These are phyloP conservation scores for Vitis cinerea DNA, from an alignment of 164 flowering plant genomes.

Conservation along the genomic window DNA sequence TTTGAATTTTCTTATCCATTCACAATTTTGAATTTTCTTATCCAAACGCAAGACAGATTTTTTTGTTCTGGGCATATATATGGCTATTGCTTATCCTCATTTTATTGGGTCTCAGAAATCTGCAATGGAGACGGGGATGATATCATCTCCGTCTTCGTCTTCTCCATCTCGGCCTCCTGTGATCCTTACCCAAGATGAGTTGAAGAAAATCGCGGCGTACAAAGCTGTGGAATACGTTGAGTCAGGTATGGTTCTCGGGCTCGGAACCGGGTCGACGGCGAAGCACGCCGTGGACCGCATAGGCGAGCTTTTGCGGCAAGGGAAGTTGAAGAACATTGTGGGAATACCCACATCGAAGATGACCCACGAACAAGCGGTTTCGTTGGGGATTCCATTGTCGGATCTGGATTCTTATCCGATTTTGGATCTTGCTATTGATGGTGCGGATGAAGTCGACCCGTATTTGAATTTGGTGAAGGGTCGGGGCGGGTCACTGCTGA, in stretches of 20 bases:
- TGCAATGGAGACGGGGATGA: slow-evolving; percentile 21
- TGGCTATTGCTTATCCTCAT: slow-evolving; percentile 51
- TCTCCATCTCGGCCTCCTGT: slow-evolving; percentile 25
- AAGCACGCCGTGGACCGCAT: slow-evolving; percentile 67
- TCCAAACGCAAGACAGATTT: no score
- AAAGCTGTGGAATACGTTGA: slow-evolving; percentile 86
- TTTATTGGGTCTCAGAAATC: slow-evolving; percentile 25
- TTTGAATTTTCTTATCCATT: no score
- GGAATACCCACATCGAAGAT: slow-evolving; percentile 84
- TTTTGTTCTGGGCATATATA: slow-evolving; percentile 1
- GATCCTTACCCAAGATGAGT: slow-evolving; percentile 66
- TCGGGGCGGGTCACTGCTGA: slow-evolving; percentile 83
- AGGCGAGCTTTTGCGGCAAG: slow-evolving; percentile 62
- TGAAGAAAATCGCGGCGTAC: slow-evolving; percentile 82
- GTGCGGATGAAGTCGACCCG: slow-evolving; percentile 95
- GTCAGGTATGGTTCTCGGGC: slow-evolving; percentile 90
- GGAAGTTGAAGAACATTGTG: slow-evolving; percentile 64
- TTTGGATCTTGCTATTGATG: slow-evolving; percentile 85
- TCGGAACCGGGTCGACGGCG: slow-evolving; percentile 98
- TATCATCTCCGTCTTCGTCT: slow-evolving; percentile 5
- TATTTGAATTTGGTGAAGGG: slow-evolving; percentile 82
- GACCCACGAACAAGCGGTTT: slow-evolving; percentile 72
- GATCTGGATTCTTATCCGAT: slow-evolving; percentile 70
- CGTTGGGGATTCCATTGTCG: slow-evolving; percentile 73
- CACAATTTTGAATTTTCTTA: no score